A percentile compares a stretch with the other conserved stretches of the same genome.
Conservation (phyloP, 257 asterid genomes). For the Capsicum baccatum region DNA sequence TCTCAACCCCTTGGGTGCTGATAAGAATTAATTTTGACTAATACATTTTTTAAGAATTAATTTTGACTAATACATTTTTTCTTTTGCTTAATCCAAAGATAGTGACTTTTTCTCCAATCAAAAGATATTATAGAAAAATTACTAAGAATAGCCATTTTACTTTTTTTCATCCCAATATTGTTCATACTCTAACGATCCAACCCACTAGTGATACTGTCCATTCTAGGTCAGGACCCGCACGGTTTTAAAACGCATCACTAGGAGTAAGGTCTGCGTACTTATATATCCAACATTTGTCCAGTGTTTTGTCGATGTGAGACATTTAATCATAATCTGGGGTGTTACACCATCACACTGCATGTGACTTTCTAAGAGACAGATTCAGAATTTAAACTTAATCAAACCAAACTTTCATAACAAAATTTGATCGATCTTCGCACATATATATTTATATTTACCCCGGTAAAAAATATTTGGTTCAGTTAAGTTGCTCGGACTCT, state of each 20-base stretch:
- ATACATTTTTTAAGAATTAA: not conserved
- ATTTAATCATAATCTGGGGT: too few relatives aligned
- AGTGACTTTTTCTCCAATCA: not conserved
- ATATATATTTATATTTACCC: not conserved
- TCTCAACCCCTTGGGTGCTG: too few relatives aligned
- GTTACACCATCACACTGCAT: not conserved
- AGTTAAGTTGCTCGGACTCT: too few relatives aligned
- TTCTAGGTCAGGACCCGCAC: too few relatives aligned
- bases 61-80: too few relatives aligned
- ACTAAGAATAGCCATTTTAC: not conserved
- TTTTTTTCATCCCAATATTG: not conserved
- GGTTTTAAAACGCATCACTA: too few relatives aligned
- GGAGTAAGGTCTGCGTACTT: too few relatives aligned
- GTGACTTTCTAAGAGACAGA: not conserved
- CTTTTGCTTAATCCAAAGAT: too few relatives aligned
- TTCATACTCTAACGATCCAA: not conserved
- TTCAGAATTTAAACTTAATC: not conserved
- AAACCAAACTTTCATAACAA: not conserved
- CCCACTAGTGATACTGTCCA: too few relatives aligned
- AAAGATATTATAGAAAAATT: not conserved
- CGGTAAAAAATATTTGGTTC: not conserved
- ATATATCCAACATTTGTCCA: too few relatives aligned
- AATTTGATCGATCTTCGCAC: not conserved
- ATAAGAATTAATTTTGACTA: not conserved
- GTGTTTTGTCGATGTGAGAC: too few relatives aligned